phyloP scores from a whole-genome alignment of 1,139 yeast genomes.

The Candida sp. region DNA sequence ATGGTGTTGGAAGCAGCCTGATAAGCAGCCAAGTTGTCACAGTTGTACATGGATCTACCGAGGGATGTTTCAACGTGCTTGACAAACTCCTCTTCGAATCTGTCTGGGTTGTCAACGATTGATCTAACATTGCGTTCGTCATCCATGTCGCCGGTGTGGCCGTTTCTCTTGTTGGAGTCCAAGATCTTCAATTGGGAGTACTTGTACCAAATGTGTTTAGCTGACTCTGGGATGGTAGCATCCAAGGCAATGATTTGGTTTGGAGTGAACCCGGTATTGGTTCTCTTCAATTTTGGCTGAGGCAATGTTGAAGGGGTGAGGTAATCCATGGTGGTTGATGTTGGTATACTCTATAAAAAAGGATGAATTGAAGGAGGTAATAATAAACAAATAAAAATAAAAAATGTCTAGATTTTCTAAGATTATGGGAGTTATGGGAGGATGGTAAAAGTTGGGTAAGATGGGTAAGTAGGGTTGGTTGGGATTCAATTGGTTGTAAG shows the following conservation, averaged over 20 bases:
- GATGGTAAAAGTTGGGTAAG: not conserved
- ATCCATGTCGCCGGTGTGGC: not conserved
- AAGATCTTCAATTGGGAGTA: slow-evolving; percentile 46
- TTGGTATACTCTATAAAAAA: slow-evolving; percentile 1
- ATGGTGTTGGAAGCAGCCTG: slow-evolving; percentile 85
- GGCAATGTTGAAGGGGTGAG: slow-evolving; percentile 48
- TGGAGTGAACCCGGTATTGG: slow-evolving; percentile 91
- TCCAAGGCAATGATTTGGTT: slow-evolving; percentile 87
- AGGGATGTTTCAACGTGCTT: slow-evolving; percentile 88
- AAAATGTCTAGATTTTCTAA: not conserved
- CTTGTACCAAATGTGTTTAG: slow-evolving; percentile 79
- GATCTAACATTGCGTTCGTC: slow-evolving; percentile 11
- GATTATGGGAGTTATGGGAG: not conserved
- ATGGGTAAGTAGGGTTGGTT: too few species aligned
- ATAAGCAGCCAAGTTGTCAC: slow-evolving; percentile 92
- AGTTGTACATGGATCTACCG: slow-evolving; percentile 89
- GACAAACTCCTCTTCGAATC: slow-evolving; percentile 72
- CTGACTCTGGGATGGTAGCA: slow-evolving; percentile 77
- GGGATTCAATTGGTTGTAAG: not conserved
- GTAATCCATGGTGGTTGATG: slow-evolving; percentile 32
- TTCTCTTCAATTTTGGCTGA: slow-evolving; percentile 58
- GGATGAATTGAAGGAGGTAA: not conserved
- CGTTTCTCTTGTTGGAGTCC: slow-evolving; percentile 20
- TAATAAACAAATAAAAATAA: not conserved
- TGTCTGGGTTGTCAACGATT: slow-evolving; percentile 40